Evolutionary conservation across 1,284 basidiomycete genomes (phyloP).

Genomic region (Phellopilus nigrolimitatus): DNA sequence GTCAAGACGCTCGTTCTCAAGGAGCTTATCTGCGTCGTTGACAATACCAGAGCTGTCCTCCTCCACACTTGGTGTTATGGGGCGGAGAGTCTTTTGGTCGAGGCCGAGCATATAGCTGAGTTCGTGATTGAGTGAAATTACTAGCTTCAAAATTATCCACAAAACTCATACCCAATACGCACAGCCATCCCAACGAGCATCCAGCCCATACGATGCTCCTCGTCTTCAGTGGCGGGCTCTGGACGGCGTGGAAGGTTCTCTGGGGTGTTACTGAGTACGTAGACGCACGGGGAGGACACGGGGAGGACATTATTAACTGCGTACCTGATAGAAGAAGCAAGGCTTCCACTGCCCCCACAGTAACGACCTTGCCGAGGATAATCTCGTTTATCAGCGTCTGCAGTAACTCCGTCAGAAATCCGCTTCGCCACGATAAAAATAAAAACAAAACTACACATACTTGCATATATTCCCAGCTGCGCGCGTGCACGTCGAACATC

Average conservation of each 20-base stretch:
- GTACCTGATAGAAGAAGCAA: constrained; percentile 33
- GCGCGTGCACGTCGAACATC: constrained; percentile 16
- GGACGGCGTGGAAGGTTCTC: constrained; percentile 18
- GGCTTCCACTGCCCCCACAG: constrained; percentile 37
- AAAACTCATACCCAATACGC: constrained; percentile 19
- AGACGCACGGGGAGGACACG: not conserved
- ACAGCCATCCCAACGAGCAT: constrained; percentile 36
- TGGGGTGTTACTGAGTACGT: not conserved
- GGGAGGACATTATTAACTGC: not conserved
- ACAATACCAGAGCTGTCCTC: constrained; percentile 24
- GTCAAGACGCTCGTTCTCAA: constrained; percentile 27
- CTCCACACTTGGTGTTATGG: constrained; percentile 29
- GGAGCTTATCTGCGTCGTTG: constrained; percentile 2
- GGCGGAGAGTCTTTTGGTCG: constrained; percentile 30
- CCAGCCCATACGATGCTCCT: constrained; percentile 35
- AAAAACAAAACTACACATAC: not conserved
- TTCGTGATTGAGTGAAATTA: not conserved
- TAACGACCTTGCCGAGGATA: constrained; percentile 30
- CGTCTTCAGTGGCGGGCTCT: constrained; percentile 19
- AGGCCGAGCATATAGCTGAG: constrained; percentile 29
- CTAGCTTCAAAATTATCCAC: not conserved
- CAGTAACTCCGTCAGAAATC: no score
- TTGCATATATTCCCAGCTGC: constrained; percentile 25
- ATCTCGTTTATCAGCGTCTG: constrained; percentile 31
- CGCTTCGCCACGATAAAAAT: constrained; percentile 8